These are phyloP conservation scores for Butyriboletus loyo DNA, from an alignment of 768 basidiomycete genomes.

Conservation along the genomic window DNA sequence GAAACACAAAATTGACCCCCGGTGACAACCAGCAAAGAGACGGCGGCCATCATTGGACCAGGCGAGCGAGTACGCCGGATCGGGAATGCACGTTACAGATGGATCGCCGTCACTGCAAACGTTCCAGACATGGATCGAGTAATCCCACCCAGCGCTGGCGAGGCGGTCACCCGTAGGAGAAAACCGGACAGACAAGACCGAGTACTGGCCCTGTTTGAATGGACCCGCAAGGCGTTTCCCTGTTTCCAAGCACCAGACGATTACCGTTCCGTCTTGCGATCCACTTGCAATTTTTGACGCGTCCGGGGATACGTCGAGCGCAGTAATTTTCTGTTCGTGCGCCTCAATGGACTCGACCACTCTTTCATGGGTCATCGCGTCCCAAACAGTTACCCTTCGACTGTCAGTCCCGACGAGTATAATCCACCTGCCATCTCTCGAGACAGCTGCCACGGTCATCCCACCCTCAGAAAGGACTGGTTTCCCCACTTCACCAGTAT, in stretches of 20 bases:
- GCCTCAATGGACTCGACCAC: constrained; percentile 6
- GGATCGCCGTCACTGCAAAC: background rate
- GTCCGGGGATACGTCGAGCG: constrained; percentile 22
- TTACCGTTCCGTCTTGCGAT: constrained; percentile 17
- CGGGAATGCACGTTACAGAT: background rate
- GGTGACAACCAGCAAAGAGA: constrained; percentile 16
- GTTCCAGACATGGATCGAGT: constrained; percentile 9
- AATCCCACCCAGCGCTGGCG: constrained; percentile 10
- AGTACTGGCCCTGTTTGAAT: constrained; percentile 9
- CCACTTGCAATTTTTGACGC: constrained; percentile 21
- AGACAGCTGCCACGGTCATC: background rate
- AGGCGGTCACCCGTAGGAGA: constrained; percentile 20
- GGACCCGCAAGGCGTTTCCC: constrained; percentile 14
- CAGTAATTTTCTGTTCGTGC: constrained; percentile 14
- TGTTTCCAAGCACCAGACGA: constrained; percentile 21
- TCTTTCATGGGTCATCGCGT: constrained; percentile 2
- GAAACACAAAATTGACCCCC: constrained; percentile 13
- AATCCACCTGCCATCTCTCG: constrained; percentile 19
- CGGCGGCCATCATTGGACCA: constrained; percentile 18
- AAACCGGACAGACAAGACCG: constrained; percentile 17
- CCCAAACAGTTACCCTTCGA: constrained; percentile 8
- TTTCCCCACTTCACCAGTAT: background rate
- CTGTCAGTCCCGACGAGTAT: background rate
- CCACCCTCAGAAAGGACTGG: background rate
- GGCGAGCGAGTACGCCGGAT: constrained; percentile 13